These are phyloP conservation scores for Dictyostelium brefeldianum DNA, from an alignment of 78 protist species.

Conservation along the genomic window DNA sequence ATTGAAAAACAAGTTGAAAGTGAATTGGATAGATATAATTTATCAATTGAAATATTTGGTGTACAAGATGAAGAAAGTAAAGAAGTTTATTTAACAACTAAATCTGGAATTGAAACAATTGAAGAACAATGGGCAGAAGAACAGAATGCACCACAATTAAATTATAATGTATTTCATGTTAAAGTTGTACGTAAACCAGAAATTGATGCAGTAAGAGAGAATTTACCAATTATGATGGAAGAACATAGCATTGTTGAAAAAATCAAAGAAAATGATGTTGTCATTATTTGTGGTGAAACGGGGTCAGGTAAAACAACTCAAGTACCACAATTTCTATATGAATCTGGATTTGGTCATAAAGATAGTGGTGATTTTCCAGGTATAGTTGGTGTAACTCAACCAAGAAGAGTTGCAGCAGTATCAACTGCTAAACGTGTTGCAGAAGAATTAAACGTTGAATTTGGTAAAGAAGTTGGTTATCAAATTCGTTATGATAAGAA, in stretches of 20 bases:
- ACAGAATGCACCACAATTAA: neutral
- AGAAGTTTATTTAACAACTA: slow-evolving; percentile 10
- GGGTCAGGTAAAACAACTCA: slow-evolving; percentile 89
- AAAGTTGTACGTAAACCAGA: slow-evolving; percentile 64
- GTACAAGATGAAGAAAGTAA: slow-evolving; percentile 48
- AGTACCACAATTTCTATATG: slow-evolving; percentile 84
- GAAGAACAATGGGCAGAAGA: slow-evolving; percentile 30
- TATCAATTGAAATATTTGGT: slow-evolving; percentile 55
- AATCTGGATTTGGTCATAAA: slow-evolving; percentile 66
- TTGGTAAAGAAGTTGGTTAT: slow-evolving; percentile 91
- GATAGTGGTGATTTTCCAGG: slow-evolving; percentile 84
- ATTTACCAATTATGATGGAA: slow-evolving; percentile 83
- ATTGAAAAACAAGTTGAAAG: slow-evolving; percentile 3
- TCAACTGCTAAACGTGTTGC: slow-evolving; percentile 96
- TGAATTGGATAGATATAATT: slow-evolving; percentile 62
- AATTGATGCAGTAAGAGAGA: slow-evolving; percentile 40
- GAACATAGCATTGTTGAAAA: slow-evolving; percentile 93
- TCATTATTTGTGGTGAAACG: slow-evolving; percentile 87
- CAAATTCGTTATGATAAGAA: slow-evolving; percentile 94
- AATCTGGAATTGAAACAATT: slow-evolving; percentile 52
- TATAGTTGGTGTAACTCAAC: slow-evolving; percentile 99
- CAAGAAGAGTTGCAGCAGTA: slow-evolving; percentile 99
- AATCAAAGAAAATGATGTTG: slow-evolving; percentile 87
- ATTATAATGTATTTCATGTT: slow-evolving; percentile 60
- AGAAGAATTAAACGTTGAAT: slow-evolving; percentile 88